Conservation (phyloP, 768 basidiomycete genomes). For the Phylloporus scabripes region DNA sequence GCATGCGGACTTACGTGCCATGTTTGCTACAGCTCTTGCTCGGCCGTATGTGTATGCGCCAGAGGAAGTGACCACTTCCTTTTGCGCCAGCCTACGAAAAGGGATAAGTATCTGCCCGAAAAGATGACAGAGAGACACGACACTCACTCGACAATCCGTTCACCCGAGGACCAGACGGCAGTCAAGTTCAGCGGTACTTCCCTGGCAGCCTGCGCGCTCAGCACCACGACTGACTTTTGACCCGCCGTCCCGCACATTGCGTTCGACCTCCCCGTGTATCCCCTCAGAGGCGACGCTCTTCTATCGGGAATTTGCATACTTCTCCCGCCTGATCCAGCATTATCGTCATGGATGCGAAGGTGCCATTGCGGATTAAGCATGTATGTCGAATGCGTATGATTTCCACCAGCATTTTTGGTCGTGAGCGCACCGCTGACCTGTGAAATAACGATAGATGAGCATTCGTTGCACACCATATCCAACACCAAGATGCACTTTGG, state of each 20-base stretch:
- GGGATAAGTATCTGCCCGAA: not conserved
- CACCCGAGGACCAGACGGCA: constrained; percentile 68
- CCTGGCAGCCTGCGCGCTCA: constrained; percentile 52
- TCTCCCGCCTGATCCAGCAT: constrained; percentile 3
- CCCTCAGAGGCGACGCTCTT: not conserved
- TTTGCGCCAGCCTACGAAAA: constrained; percentile 46
- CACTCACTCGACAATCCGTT: constrained; percentile 70
- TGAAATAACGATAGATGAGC: constrained; percentile 3
- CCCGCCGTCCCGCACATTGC: constrained; percentile 7
- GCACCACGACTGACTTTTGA: constrained; percentile 36
- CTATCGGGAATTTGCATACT: not conserved
- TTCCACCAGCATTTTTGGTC: constrained; percentile 76
- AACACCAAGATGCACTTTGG: constrained; percentile 10
- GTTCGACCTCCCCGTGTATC: not conserved
- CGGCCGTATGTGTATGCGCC: constrained; percentile 81
- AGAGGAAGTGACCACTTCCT: constrained; percentile 66
- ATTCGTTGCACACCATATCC: not conserved
- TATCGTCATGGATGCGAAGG: constrained; percentile 48
- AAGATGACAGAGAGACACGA: not conserved
- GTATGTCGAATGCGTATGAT: constrained; percentile 71
- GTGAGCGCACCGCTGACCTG: constrained; percentile 63
- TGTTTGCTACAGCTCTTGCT: constrained; percentile 45
- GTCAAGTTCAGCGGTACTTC: constrained; percentile 71
- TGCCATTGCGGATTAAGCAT: constrained; percentile 90
- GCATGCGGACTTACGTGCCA: constrained; percentile 43